Conservation (phyloP, 2,329 filamentous ascomycete species). For the Colletotrichum sp. region DNA sequence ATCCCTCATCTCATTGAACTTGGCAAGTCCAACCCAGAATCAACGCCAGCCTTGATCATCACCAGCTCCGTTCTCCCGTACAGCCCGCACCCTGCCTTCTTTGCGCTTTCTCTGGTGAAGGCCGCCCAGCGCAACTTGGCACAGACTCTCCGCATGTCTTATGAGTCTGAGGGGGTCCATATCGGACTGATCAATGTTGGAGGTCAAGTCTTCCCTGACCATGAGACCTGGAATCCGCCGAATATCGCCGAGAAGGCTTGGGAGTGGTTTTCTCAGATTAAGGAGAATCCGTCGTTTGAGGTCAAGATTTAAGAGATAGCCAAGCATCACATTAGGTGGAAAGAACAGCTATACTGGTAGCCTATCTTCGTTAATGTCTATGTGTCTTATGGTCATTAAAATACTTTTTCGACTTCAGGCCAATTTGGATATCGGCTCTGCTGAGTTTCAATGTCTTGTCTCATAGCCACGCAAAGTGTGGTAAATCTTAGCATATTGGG, state of each 20-base stretch:
- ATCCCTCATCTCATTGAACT: constrained; percentile 45
- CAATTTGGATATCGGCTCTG: too few relatives aligned
- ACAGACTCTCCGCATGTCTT: constrained; percentile 45
- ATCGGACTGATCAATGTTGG: constrained; percentile 51
- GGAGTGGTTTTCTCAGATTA: constrained; percentile 45
- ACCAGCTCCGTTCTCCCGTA: constrained; percentile 53
- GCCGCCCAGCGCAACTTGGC: constrained; percentile 56
- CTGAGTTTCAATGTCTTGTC: too few relatives aligned
- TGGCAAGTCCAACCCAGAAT: constrained; percentile 27
- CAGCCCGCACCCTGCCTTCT: constrained; percentile 49
- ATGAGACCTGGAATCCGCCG: neutral
- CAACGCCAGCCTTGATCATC: constrained; percentile 52
- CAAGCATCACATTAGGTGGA: too few relatives aligned
- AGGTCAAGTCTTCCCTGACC: constrained; percentile 41
- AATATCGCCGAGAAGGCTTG: constrained; percentile 49
- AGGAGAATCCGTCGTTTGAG: constrained; percentile 39
- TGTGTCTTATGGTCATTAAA: too few relatives aligned
- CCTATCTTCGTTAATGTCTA: too few relatives aligned
- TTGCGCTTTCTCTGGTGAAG: constrained; percentile 55
- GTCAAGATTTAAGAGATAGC: constrained; percentile 27
- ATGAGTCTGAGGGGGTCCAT: constrained; percentile 44
- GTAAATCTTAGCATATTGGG: too few relatives aligned
- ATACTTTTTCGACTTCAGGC: too few relatives aligned
- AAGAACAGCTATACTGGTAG: too few relatives aligned
- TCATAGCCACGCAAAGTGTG: too few relatives aligned